Percentiles rank a stretch among this genome's conserved stretches.
These are phyloP conservation scores for Penicillium sp. DNA, from an alignment of 2,329 filamentous ascomycete genomes.

Conservation along the genomic window DNA sequence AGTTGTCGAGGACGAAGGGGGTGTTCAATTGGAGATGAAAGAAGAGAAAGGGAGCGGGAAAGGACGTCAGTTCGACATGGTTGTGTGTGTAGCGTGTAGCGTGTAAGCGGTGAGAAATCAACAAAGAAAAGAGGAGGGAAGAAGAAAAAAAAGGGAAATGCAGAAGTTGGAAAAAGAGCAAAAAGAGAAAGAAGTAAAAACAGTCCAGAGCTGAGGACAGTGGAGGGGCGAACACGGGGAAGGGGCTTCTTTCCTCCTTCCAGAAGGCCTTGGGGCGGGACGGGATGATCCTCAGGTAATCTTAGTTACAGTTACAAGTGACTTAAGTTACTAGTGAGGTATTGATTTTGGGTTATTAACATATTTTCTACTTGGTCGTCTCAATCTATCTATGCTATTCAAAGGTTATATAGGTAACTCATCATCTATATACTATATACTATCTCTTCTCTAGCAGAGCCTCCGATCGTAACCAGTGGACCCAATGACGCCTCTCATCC, in stretches of 20 bases:
- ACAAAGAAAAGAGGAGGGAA: constrained; percentile 3
- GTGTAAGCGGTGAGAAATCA: constrained; percentile 2
- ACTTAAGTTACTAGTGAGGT: not conserved
- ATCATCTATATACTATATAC: not conserved
- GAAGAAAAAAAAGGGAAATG: not conserved
- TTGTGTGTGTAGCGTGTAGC: not conserved
- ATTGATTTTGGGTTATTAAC: not conserved
- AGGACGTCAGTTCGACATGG: constrained; percentile 17
- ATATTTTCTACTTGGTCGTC: not conserved
- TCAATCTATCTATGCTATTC: not conserved
- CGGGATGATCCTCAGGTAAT: constrained; percentile 23
- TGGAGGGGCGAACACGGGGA: constrained; percentile 24
- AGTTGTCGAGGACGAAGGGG: constrained; percentile 6
- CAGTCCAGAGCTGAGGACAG: not conserved
- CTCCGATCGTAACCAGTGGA: constrained; percentile 19
- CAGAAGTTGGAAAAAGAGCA: constrained; percentile 11
- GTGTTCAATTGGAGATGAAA: constrained; percentile 3
- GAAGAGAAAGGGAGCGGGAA: constrained; percentile 7
- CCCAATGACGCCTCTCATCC: constrained; percentile 19
- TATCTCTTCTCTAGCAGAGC: constrained; percentile 11
- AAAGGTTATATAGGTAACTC: not conserved
- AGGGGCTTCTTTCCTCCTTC: constrained; percentile 25
- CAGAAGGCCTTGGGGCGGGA: constrained; percentile 24
- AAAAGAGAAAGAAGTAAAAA: not conserved
- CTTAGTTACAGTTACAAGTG: not conserved